Conservation (phyloP, 164 flowering plant species). For the Chloranthus sessilifolius region DNA sequence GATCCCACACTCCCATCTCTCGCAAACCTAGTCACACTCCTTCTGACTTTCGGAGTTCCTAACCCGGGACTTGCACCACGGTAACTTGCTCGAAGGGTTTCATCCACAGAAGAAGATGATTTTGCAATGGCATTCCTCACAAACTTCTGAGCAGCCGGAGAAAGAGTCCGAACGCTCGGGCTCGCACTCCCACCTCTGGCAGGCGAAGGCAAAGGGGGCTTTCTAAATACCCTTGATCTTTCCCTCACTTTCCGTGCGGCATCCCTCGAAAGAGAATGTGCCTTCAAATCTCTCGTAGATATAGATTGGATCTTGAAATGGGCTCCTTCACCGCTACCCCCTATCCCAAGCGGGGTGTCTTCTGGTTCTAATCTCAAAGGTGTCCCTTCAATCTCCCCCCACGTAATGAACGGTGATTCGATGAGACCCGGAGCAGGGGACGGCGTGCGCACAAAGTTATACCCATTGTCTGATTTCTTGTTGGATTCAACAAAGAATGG, state of each 20-base stretch:
- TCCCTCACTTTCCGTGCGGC: slow-evolving; percentile 84
- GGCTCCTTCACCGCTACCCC: slow-evolving; percentile 77
- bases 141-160: slow-evolving; percentile 98
- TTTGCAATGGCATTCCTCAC: slow-evolving; percentile 85
- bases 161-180: slow-evolving; percentile 68
- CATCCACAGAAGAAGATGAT: slow-evolving; percentile 70
- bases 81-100: slow-evolving; percentile 88
- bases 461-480: slow-evolving; percentile 74
- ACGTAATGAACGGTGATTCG: slow-evolving; percentile 89
- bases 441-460: slow-evolving; percentile 78
- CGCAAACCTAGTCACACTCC: slow-evolving; percentile 78
- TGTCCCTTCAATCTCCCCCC: slow-evolving; percentile 99
- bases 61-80: slow-evolving; percentile 65
- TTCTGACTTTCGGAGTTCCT: slow-evolving; percentile 66
- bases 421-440: slow-evolving; percentile 92
- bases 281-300: slow-evolving; percentile 77
- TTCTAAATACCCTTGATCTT: slow-evolving; percentile 79
- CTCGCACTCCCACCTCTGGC: slow-evolving; percentile 82
- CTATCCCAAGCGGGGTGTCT: slow-evolving; percentile 77
- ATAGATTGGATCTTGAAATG: slow-evolving; percentile 67
- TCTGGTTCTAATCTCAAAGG: slow-evolving; percentile 84
- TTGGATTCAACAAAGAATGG: slow-evolving; percentile 65
- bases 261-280: slow-evolving; percentile 84
- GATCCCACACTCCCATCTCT: slow-evolving; percentile 50
- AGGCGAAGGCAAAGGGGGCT: slow-evolving; percentile 87